Conservation (phyloP, 1,139 yeast genomes). For the Pichia sp. region DNA sequence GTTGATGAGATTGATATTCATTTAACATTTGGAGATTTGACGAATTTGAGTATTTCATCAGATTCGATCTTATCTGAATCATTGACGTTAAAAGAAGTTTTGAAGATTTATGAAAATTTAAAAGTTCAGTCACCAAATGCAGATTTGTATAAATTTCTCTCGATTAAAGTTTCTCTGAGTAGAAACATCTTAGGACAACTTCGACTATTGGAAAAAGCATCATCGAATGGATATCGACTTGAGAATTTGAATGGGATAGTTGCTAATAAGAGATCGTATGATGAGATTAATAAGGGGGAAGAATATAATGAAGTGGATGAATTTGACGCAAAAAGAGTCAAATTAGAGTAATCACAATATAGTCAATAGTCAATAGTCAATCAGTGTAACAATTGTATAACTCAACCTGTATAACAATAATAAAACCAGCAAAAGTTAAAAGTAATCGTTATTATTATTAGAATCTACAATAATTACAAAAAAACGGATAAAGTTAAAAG, state of each 20-base stretch:
- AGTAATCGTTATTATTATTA: no score
- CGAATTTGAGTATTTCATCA: conserved; percentile 37
- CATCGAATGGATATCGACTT: conserved; percentile 7
- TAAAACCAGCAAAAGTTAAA: no score
- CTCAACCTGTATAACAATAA: background rate
- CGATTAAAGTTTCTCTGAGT: conserved; percentile 11
- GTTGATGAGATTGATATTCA: conserved; percentile 5
- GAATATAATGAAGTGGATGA: background rate
- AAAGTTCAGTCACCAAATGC: conserved; percentile 21
- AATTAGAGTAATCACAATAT: background rate
- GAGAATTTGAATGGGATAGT: conserved; percentile 7
- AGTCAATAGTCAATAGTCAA: no score
- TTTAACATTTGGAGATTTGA: conserved; percentile 37
- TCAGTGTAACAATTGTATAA: background rate
- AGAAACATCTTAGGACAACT: conserved; percentile 7
- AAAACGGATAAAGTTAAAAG: no score
- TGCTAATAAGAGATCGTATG: background rate
- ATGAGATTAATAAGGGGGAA: background rate
- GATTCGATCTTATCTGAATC: conserved; percentile 40
- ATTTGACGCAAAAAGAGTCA: background rate
- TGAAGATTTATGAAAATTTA: conserved; percentile 35
- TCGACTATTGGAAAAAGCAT: background rate
- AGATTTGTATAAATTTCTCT: conserved; percentile 12
- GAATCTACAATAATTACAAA: no score
- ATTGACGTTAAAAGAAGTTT: conserved; percentile 37